Base-by-base conservation (phyloP, 371 early-diverging fungal genomes). In the Synchytrium microbalum region DNA sequence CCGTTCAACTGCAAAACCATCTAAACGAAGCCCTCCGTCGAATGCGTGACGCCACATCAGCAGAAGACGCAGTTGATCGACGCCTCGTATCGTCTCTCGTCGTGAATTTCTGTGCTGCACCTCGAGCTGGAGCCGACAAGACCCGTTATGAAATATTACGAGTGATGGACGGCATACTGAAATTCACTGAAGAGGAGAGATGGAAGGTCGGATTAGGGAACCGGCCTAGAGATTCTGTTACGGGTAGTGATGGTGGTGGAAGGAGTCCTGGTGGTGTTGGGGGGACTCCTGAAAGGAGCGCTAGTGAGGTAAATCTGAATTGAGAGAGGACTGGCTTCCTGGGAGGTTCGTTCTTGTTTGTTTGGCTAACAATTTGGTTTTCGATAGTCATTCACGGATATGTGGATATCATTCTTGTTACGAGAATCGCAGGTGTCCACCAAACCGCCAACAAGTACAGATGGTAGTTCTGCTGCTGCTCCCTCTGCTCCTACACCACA, bases 121-220 rank as follows among this genome's bases (percentile, higher is more conserved):
- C 90, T 32, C 82, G 92, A 29, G 93, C 92, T 26, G 46, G 46
- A 5, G 46, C 19, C 19, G 93, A 93, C 70, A 80, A 87, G 54
- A 93, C 91, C 70, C 83, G 92, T 32, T 95, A 80, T 69, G 94
- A 95, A 71, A 90, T 93, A 55, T 72, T 95, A 60, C 85, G 84
- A 33, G 84, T 95, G 55, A 92, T 95, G 72, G 83, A 91, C n/a
- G 88, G 84, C 63, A 88, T 93, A 23, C 75, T 95, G 58, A 86
- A 90, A 73, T 82, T 92, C 61, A 81, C 78, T 10, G 92, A 92
- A 56, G 91, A 92, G 69, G 92, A 95, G 72, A 89, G 89, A 64
- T 85, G 87, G 64, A 85, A 87, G 65, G 87, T 92, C 31, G 92
- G 95, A 8, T 72, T 92, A 62, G 80, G 87, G 33, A 78, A 91